Base-by-base conservation (phyloP, 2,329 filamentous ascomycete species). In the Aspergillus ibericus region DNA sequence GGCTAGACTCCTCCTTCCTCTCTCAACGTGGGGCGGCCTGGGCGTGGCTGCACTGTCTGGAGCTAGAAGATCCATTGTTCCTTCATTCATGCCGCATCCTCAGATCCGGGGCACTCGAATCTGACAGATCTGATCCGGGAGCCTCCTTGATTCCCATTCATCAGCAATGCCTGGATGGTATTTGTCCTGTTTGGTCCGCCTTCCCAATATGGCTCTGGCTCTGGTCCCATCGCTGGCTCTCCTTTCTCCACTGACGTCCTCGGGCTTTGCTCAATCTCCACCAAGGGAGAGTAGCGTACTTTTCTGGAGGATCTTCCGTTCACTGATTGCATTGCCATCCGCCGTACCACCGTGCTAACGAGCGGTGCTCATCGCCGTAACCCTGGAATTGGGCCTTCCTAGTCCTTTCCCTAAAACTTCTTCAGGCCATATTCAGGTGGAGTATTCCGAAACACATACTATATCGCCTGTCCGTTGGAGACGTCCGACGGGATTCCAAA, bases 401-500 rank as follows among this genome's bases (percentile, higher is more conserved):
- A 32, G 29, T 22, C 46, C 7, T 25, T 42, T 42, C 44, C 34
- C 25, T 51, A 36, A 15, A 44, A 27, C 27, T 46, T 60, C 62
- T 56, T 56, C 56, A 49, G 56, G 47, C 36, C 50, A 59, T 57
- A 36, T 35, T 52, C 44, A 47, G 47, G 48, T 55, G 55, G 58
- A 42, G 55, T 48, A 27, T 48, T 58, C 53, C 49, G 25, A 53
- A 48, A 55, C 34, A 61, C 61, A 44, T 35, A 34, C 22, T 44
- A 53, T 55, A 44, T 48, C 38, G 44, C 34, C 35, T 57, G 40
- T 59, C 55, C 42, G 53, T 59, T 61, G 55, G 59, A 61, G 60
- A 64, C 49, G 60, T 63, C 34, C 38, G 53, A 60, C 29, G 16
- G 25, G 35, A 66, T 66, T 65, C 60, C 62, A 66, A 64, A 64